Base-by-base conservation (phyloP, 495 filamentous ascomycete genomes). In the Annulohypoxylon moriforme region DNA sequence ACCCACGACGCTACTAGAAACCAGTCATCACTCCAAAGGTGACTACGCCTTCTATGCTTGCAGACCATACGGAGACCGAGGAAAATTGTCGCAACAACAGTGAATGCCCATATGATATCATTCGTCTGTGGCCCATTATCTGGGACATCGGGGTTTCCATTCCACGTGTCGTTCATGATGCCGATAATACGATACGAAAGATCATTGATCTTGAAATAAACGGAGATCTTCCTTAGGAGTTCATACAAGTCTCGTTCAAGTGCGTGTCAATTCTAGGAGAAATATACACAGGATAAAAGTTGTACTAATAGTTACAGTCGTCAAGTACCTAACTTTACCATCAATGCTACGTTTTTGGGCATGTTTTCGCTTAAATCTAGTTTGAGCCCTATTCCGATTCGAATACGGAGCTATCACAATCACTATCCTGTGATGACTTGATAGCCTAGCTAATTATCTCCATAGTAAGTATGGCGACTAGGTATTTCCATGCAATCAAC, bases 1-100 rank as follows among this genome's bases (percentile, higher is more conserved):
- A 78, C 76, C 75, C 73, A 79, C 7, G 65, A 55, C 11, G 65
- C 71, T 3, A 76, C 57, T 33, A 79, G 61, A 25, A 79, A 34
- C 33, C 70, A 68, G 49, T 79, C 77, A 29, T 79, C 77, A 29
- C 67, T 75, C 71, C 75, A 75, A 3, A 77, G 55, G 4, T 9
- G 14, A 9, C 65, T 60, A 18, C 47, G 25, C 7, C 64, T 64
- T 22, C 44, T 57, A 4, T 53, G 34, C 60, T 79, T 79, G 55
- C 61, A 64, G n/a, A 52, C 64, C 1, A 79, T 22, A 0, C 77
- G 69, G n/a, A 76, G 66, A 9, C 59, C 63, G 0, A 79, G 56
- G 59, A 79, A 79, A 36, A 62, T 5, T 7, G 71, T 68, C 13
- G 77, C 61, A 14, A 73, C 10, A 9, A 46, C 67, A 2, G 60